Conservation (phyloP, 345 rosid genomes). For the Populus nigra region DNA sequence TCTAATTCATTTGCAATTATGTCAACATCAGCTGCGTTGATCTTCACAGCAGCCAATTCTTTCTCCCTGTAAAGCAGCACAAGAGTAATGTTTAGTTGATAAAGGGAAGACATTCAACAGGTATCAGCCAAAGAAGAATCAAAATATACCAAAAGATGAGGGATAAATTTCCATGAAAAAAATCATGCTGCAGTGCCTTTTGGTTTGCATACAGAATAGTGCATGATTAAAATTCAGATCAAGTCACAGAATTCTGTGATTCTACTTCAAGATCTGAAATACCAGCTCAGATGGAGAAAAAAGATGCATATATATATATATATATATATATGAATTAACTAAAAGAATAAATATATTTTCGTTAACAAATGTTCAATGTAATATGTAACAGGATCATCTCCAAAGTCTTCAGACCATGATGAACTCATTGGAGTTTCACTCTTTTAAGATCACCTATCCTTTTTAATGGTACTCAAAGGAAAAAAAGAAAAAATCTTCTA, state of each 20-base stretch:
- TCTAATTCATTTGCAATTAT: constrained; percentile 88
- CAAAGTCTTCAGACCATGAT: neutral
- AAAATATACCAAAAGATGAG: neutral
- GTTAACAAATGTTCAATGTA: neutral
- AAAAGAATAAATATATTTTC: neutral
- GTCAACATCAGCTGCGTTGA: constrained; percentile 85
- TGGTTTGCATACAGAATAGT: neutral
- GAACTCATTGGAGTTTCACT: neutral
- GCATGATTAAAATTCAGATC: neutral
- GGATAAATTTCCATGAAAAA: neutral
- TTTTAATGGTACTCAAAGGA: neutral
- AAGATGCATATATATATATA: neutral
- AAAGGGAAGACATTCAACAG: neutral
- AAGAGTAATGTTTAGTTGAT: neutral
- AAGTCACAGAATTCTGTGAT: neutral
- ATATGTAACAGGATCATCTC: neutral
- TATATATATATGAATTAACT: neutral
- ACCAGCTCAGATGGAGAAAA: neutral
- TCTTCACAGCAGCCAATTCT: constrained; percentile 94
- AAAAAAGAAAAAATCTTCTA: neutral
- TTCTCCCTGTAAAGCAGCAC: constrained; percentile 58
- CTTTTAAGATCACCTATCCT: neutral
- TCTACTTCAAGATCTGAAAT: neutral
- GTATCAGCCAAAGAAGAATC: neutral
- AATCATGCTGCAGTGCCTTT: neutral